Percentiles rank a stretch among this genome's conserved stretches.
Evolutionary conservation across 116 monocot genomes (phyloP).

Genomic region (Zostera marina): DNA sequence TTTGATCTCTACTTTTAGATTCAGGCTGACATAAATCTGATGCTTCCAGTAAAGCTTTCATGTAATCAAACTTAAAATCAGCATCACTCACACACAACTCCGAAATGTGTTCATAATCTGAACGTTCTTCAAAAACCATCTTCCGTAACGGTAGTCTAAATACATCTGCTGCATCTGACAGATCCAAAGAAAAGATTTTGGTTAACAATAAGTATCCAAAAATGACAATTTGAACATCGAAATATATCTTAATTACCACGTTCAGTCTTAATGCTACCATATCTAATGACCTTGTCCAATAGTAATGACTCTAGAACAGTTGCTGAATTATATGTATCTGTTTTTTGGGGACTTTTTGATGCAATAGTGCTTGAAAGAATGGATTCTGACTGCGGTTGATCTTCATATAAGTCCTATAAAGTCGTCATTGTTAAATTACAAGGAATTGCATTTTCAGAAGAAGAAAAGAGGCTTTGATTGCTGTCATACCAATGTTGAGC

Average conservation of each 20-base stretch:
- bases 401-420: slow-evolving; percentile 5
- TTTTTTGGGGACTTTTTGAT: slow-evolving; percentile 16
- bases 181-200: neutral
- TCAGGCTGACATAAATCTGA: slow-evolving; percentile 20
- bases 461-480: neutral
- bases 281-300: slow-evolving; percentile 29
- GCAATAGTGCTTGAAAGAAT: neutral
- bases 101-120: slow-evolving; percentile 4
- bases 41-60: slow-evolving; percentile 30
- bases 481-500: slow-evolving; percentile 14
- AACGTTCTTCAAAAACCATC: slow-evolving; percentile 19
- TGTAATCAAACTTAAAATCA: slow-evolving; percentile 23
- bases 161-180: slow-evolving; percentile 44
- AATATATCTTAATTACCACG: neutral
- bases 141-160: slow-evolving; percentile 7
- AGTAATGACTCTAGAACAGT: slow-evolving; percentile 74
- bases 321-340: slow-evolving; percentile 54
- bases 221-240: neutral
- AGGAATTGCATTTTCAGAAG: neutral
- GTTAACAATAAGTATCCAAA: neutral
- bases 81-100: slow-evolving; percentile 15
- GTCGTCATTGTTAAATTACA: neutral
- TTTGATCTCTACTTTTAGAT: slow-evolving; percentile 17
- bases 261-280: slow-evolving; percentile 9
- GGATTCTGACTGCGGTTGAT: neutral